Percentiles rank a stretch among this genome's conserved stretches.
phyloP scores from a whole-genome alignment of 164 flowering plant species.

The Sextonia rubra region DNA sequence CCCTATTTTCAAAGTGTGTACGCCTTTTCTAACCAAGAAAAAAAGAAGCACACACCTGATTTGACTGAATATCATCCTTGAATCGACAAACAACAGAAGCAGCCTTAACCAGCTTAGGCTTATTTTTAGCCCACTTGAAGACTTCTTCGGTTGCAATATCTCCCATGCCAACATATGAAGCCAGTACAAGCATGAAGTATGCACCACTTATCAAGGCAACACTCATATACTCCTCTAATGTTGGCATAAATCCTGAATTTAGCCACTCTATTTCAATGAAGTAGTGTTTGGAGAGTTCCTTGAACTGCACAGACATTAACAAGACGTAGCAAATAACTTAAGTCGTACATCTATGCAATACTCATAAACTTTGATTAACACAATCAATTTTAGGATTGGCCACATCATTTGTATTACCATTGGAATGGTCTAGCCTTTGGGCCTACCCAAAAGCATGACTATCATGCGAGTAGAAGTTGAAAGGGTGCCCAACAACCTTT shows the following conservation, averaged over 20 bases:
- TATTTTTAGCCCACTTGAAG: constrained; percentile 27
- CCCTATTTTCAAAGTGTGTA: too few species aligned
- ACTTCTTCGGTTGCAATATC: constrained; percentile 23
- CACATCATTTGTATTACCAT: too few species aligned
- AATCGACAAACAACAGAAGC: neutral
- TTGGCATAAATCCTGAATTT: constrained; percentile 20
- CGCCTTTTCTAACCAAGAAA: too few species aligned
- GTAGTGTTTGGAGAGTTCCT: constrained; percentile 20
- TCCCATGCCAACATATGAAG: constrained; percentile 33
- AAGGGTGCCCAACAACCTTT: too few species aligned
- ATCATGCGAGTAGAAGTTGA: too few species aligned
- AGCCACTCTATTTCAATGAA: constrained; percentile 34
- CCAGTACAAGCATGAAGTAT: constrained; percentile 5
- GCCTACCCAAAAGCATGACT: too few species aligned
- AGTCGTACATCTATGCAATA: too few species aligned
- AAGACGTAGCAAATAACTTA: too few species aligned
- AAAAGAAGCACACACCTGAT: constrained; percentile 31
- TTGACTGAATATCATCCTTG: constrained; percentile 24
- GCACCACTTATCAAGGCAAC: constrained; percentile 7
- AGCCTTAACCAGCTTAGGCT: too few species aligned
- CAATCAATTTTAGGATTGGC: too few species aligned
- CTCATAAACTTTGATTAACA: too few species aligned
- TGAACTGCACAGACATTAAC: constrained; percentile 20
- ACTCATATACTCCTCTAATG: constrained; percentile 28
- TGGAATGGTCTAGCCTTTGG: too few species aligned